Evolutionary conservation across 1,139 yeast genomes (phyloP).

Genomic region (Candida sp.): DNA sequence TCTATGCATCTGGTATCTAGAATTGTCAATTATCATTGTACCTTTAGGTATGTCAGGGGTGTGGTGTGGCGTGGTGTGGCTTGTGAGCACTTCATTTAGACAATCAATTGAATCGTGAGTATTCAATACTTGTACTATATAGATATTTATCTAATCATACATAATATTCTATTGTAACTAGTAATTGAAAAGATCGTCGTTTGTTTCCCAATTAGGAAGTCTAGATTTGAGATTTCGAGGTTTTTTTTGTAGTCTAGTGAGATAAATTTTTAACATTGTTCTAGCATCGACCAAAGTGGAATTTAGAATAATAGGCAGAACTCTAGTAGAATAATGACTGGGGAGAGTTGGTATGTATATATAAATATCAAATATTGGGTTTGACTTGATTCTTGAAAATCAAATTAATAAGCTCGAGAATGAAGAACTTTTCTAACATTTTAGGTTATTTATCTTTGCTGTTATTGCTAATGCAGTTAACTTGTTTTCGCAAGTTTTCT

Average conservation of each 20-base stretch:
- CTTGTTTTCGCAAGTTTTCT: slow-evolving; percentile 87
- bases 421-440: slow-evolving; percentile 4
- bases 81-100: too few relatives aligned
- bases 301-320: not conserved
- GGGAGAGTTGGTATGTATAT: slow-evolving; percentile 29
- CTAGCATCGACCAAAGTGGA: not conserved
- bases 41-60: too few relatives aligned
- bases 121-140: too few relatives aligned
- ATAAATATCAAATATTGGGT: not conserved
- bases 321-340: slow-evolving; percentile 16
- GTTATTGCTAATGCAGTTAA: slow-evolving; percentile 82
- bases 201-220: slow-evolving; percentile 1
- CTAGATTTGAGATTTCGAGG: not conserved
- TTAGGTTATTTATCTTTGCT: slow-evolving; percentile 76
- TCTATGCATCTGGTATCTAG: too few relatives aligned
- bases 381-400: not conserved
- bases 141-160: too few relatives aligned
- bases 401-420: not conserved
- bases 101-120: too few relatives aligned
- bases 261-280: not conserved
- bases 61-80: too few relatives aligned
- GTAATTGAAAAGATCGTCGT: not conserved
- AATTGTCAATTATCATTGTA: too few relatives aligned
- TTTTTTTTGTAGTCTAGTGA: not conserved
- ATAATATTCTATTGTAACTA: too few relatives aligned